A percentile compares a stretch with the other conserved stretches of the same genome.
phyloP scores from a whole-genome alignment of 2,329 filamentous ascomycete species.

The Neonectria sp. region DNA sequence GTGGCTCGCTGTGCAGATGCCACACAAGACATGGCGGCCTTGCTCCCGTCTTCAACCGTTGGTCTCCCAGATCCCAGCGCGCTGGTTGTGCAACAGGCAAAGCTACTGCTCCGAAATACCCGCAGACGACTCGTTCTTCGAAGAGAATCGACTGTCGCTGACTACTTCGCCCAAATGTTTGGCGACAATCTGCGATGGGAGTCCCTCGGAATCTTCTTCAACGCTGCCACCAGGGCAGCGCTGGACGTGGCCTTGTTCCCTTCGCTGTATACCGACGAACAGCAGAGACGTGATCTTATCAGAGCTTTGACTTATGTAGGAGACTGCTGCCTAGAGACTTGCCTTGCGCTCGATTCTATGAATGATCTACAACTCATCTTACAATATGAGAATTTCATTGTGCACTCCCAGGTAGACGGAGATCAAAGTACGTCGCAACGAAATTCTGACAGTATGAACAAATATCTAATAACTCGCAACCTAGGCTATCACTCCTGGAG shows the following conservation, averaged over 20 bases:
- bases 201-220: constrained; percentile 24
- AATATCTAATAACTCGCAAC: not conserved
- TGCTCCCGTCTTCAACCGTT: not conserved
- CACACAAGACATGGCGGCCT: not conserved
- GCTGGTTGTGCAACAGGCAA: constrained; percentile 1
- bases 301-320: constrained; percentile 19
- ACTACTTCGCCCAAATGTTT: constrained; percentile 19
- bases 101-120: constrained; percentile 16
- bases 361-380: constrained; percentile 61
- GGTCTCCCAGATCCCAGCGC: not conserved
- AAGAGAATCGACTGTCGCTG: not conserved
- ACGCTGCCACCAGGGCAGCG: constrained; percentile 14
- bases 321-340: constrained; percentile 28
- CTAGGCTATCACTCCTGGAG: constrained; percentile 59
- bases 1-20: constrained; percentile 21
- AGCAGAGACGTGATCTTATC: constrained; percentile 14
- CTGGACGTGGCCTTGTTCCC: constrained; percentile 13
- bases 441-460: not conserved
- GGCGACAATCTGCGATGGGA: constrained; percentile 25
- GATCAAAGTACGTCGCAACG: constrained; percentile 53
- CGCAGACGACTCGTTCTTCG: not conserved
- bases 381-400: constrained; percentile 62
- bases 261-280: constrained; percentile 8
- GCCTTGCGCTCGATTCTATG: constrained; percentile 46
- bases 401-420: constrained; percentile 58